phyloP scores from a whole-genome alignment of 352 stramenopile genomes.

The Hyaloperonospora arabidopsidis region DNA sequence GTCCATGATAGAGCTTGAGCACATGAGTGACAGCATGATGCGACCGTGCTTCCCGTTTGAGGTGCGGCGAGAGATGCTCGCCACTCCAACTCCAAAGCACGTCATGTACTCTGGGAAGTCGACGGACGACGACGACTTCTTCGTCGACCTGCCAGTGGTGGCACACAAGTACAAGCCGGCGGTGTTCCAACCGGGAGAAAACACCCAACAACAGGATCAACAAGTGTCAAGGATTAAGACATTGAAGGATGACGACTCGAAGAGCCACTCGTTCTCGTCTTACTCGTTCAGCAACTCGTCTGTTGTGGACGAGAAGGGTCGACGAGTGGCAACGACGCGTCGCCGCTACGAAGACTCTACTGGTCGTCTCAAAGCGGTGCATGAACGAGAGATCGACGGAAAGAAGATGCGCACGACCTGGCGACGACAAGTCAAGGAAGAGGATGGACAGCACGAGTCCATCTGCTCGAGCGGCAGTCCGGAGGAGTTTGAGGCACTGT shows the following conservation, averaged over 20 bases:
- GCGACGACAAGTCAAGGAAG: conserved; percentile 34
- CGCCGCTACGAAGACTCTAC: conserved; percentile 35
- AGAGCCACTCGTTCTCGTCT: conserved; percentile 22
- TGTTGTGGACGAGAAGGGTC: conserved; percentile 30
- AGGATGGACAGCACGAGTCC: conserved; percentile 37
- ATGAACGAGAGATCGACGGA: conserved; percentile 26
- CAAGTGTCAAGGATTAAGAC: background rate
- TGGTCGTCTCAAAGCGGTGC: conserved; percentile 30
- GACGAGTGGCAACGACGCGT: conserved; percentile 26
- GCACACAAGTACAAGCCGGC: conserved; percentile 3
- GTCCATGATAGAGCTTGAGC: conserved; percentile 42
- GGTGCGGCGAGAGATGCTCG: conserved; percentile 4
- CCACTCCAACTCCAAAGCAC: background rate
- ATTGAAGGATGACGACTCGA: background rate
- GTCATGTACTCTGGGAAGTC: too few relatives aligned
- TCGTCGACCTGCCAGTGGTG: conserved; percentile 10
- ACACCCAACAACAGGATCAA: background rate
- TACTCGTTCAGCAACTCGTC: conserved; percentile 39
- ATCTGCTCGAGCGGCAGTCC: conserved; percentile 28
- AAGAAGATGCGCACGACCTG: conserved; percentile 36
- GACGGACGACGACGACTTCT: conserved; percentile 10
- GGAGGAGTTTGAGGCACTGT: conserved; percentile 47
- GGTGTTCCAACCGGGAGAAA: background rate
- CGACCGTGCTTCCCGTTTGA: conserved; percentile 15
- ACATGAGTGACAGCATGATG: conserved; percentile 30